phyloP scores from a whole-genome alignment of 2,329 filamentous ascomycete genomes.

The Septoria petroselini region DNA sequence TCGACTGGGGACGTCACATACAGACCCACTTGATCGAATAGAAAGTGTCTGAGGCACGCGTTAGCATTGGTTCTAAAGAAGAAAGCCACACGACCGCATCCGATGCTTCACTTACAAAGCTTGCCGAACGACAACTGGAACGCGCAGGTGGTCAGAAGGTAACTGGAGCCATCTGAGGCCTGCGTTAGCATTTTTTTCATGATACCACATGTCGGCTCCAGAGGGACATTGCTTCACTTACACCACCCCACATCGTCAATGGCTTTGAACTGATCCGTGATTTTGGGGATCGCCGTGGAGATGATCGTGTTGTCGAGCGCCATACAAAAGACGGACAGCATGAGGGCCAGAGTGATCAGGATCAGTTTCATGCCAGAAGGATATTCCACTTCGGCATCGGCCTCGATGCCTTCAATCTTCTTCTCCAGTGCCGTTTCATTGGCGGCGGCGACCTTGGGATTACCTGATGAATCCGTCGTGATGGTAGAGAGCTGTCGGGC shows the following conservation, averaged over 20 bases:
- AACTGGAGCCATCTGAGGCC: slow-evolving; percentile 37
- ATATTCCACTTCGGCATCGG: slow-evolving; percentile 32
- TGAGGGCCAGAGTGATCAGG: slow-evolving; percentile 39
- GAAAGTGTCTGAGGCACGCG: too few species aligned
- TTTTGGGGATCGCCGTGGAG: slow-evolving; percentile 48
- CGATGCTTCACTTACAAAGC: too few species aligned
- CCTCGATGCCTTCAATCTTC: slow-evolving; percentile 22
- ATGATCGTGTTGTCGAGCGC: slow-evolving; percentile 49
- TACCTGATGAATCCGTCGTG: slow-evolving; percentile 2
- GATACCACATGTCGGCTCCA: not conserved
- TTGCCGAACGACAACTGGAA: slow-evolving; percentile 48
- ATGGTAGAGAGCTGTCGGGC: slow-evolving; percentile 6
- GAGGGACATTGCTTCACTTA: too few species aligned
- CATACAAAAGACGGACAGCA: slow-evolving; percentile 39
- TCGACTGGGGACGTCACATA: too few species aligned
- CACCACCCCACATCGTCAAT: slow-evolving; percentile 48
- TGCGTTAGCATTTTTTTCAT: too few species aligned
- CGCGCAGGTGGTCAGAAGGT: slow-evolving; percentile 48
- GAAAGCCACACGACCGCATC: too few species aligned
- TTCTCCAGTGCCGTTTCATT: slow-evolving; percentile 20
- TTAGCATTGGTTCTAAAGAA: too few species aligned
- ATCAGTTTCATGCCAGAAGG: slow-evolving; percentile 36
- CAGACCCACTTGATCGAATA: slow-evolving; percentile 49
- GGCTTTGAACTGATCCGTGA: slow-evolving; percentile 48
- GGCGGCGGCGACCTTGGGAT: not conserved